Conservation (phyloP, 2,329 filamentous ascomycete species). For the Fusarium pseudonygamai region DNA sequence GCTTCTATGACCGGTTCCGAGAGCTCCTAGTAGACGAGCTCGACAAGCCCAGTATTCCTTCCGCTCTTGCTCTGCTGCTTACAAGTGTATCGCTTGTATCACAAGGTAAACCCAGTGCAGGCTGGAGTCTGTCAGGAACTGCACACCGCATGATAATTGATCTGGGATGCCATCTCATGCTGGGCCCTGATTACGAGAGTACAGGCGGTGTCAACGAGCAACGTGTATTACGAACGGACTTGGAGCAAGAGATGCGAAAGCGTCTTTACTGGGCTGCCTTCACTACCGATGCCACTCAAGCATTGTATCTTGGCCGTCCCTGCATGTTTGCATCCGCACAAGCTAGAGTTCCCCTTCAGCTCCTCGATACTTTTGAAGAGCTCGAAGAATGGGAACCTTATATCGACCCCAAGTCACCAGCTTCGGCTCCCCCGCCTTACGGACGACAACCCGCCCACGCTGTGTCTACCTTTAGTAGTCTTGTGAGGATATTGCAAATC, state of each 20-base stretch:
- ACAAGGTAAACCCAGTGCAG: conserved; percentile 48
- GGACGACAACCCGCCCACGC: conserved; percentile 44
- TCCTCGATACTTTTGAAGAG: conserved; percentile 48
- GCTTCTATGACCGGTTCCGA: conserved; percentile 52
- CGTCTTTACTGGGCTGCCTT: conserved; percentile 50
- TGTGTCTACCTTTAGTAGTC: conserved; percentile 43
- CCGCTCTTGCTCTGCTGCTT: conserved; percentile 48
- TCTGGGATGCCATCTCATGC: conserved; percentile 50
- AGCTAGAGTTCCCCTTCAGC: conserved; percentile 45
- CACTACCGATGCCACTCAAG: conserved; percentile 47
- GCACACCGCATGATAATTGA: conserved; percentile 53
- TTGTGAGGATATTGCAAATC: conserved; percentile 43
- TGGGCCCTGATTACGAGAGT: conserved; percentile 41
- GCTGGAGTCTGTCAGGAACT: conserved; percentile 49
- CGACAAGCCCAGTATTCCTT: conserved; percentile 50
- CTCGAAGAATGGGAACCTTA: conserved; percentile 49
- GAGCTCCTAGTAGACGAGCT: conserved; percentile 48
- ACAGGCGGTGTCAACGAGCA: conserved; percentile 39
- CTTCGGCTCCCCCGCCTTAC: conserved; percentile 39
- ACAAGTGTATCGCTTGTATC: conserved; percentile 47
- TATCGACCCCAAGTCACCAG: conserved; percentile 42
- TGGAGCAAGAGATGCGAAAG: conserved; percentile 48
- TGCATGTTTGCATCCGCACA: conserved; percentile 47
- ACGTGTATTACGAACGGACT: conserved; percentile 41
- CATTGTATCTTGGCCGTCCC: conserved; percentile 48